Conservation (phyloP, 176 grass and related monocot genomes). For the Olyra latifolia region DNA sequence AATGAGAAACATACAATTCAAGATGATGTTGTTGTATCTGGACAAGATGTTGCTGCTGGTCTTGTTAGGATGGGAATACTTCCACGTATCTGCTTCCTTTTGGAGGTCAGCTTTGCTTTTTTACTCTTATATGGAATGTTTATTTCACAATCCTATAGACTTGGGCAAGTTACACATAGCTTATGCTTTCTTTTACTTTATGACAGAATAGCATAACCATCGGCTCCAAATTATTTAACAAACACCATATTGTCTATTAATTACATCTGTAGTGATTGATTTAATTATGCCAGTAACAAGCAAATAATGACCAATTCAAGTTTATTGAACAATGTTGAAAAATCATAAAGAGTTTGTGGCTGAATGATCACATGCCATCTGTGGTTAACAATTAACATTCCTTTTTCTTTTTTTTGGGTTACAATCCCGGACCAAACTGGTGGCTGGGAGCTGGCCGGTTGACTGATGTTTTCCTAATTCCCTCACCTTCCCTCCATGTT, state of each 20-base stretch:
- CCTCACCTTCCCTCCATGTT: not conserved
- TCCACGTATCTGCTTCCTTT: conserved; percentile 79
- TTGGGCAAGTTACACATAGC: not conserved
- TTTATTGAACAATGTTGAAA: not conserved
- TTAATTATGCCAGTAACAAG: not conserved
- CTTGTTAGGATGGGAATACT: conserved; percentile 94
- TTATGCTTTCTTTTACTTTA: conserved; percentile 12
- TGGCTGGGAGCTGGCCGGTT: not conserved
- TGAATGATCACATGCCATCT: not conserved
- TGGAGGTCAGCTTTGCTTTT: conserved; percentile 57
- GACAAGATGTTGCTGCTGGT: conserved; percentile 89
- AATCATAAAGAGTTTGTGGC: not conserved
- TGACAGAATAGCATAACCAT: not conserved
- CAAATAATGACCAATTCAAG: not conserved
- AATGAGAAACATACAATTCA: conserved; percentile 74
- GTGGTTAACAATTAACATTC: not conserved
- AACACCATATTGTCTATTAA: not conserved
- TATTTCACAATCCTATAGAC: conserved; percentile 16
- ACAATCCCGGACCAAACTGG: not conserved
- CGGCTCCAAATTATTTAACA: not conserved
- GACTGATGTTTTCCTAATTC: not conserved
- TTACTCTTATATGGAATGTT: not conserved
- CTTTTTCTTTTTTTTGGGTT: not conserved
- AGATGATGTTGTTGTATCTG: conserved; percentile 86
- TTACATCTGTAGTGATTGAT: not conserved